A percentile compares a stretch with the other conserved stretches of the same genome.
Conservation (phyloP, 2,329 filamentous ascomycete genomes). For the Myriangium duriaei region DNA sequence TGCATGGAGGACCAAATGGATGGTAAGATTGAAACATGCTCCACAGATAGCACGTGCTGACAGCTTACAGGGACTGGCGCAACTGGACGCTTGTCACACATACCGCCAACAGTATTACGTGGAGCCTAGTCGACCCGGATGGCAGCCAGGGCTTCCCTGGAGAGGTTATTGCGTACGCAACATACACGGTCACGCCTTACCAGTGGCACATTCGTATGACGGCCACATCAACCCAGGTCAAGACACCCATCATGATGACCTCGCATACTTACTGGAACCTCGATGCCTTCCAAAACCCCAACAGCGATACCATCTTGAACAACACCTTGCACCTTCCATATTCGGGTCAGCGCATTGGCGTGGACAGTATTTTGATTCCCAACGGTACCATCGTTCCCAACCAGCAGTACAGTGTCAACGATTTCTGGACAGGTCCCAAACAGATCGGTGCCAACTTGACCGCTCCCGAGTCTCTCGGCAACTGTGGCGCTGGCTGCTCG, state of each 20-base stretch:
- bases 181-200: slow-evolving; percentile 54
- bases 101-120: slow-evolving; percentile 56
- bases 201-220: slow-evolving; percentile 64
- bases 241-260: slow-evolving; percentile 73
- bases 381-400: slow-evolving; percentile 54
- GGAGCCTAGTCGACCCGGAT: slow-evolving; percentile 59
- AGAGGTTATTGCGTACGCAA: slow-evolving; percentile 60
- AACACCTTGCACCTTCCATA: slow-evolving; percentile 64
- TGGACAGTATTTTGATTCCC: slow-evolving; percentile 43
- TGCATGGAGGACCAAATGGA: slow-evolving; percentile 37
- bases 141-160: slow-evolving; percentile 68
- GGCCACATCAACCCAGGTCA: slow-evolving; percentile 57
- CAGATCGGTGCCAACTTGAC: slow-evolving; percentile 59
- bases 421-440: slow-evolving; percentile 75
- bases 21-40: slow-evolving; percentile 38
- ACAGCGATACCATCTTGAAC: slow-evolving; percentile 53
- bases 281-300: slow-evolving; percentile 63
- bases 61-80: slow-evolving; percentile 43
- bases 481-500: slow-evolving; percentile 71
- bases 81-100: slow-evolving; percentile 67
- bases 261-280: slow-evolving; percentile 73
- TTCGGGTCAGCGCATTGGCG: slow-evolving; percentile 54
- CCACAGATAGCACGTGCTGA: slow-evolving; percentile 46
- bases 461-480: slow-evolving; percentile 49
- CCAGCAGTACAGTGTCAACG: slow-evolving; percentile 54